Evolutionary conservation across 2,329 filamentous ascomycete genomes (phyloP).

Genomic region (Botryotinia globosa): DNA sequence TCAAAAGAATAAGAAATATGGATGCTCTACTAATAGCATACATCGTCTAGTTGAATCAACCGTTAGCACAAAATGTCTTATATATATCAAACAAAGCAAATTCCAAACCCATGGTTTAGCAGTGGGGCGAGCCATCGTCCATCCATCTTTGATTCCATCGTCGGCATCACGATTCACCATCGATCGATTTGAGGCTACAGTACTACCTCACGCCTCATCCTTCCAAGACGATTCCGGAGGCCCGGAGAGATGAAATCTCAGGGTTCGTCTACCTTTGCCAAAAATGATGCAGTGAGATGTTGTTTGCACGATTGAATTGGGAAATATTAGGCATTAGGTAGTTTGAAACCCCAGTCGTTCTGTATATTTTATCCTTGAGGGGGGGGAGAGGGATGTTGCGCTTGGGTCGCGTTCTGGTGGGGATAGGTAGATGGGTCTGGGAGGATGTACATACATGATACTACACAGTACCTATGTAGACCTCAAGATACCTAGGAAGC

Average conservation of each 20-base stretch:
- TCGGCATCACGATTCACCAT: background rate
- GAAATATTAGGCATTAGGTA: background rate
- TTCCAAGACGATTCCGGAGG: background rate
- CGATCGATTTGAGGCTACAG: background rate
- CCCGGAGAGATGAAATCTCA: background rate
- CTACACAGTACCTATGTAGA: no score
- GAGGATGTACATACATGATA: background rate
- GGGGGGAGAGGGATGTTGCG: background rate
- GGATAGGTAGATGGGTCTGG: background rate
- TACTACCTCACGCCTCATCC: background rate
- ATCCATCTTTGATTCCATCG: background rate
- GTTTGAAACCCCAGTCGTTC: conserved; percentile 1
- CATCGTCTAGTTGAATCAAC: background rate
- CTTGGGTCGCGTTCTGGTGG: conserved; percentile 7
- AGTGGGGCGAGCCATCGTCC: background rate
- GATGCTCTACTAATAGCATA: no score
- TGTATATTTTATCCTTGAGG: background rate
- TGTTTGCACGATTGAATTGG: background rate
- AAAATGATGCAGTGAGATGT: background rate
- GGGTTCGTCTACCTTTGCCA: background rate
- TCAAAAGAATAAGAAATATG: background rate
- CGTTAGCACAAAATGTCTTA: background rate
- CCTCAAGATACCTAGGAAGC: background rate
- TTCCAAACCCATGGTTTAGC: background rate
- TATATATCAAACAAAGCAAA: background rate